A percentile compares a stretch with the other conserved stretches of the same genome.
These are phyloP conservation scores for Chloris gayana DNA, from an alignment of 176 grass and related monocot genomes.

Conservation along the genomic window DNA sequence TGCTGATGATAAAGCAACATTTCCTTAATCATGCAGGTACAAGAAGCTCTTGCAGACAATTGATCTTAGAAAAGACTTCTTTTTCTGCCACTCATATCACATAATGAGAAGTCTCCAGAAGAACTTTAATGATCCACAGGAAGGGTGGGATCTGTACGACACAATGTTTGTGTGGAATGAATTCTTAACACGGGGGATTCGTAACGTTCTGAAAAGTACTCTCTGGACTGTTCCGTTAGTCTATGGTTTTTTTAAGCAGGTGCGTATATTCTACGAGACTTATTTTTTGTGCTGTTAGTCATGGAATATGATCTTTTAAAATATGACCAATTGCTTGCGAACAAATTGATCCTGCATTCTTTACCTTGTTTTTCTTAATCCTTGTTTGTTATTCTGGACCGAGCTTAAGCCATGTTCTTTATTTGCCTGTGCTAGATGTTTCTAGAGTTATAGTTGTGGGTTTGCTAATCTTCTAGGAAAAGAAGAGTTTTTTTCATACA, in stretches of 20 bases:
- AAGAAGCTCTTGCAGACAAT: conserved; percentile 87
- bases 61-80: conserved; percentile 98
- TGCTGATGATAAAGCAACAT: conserved; percentile 33
- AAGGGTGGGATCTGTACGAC: conserved; percentile 67
- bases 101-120: conserved; percentile 93
- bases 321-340: conserved; percentile 27
- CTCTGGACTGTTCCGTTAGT: conserved; percentile 89
- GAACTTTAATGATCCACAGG: conserved; percentile 65
- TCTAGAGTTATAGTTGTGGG: background rate
- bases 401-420: background rate
- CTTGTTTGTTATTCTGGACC: background rate
- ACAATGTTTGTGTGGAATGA: conserved; percentile 99
- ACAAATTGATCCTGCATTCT: background rate
- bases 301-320: background rate
- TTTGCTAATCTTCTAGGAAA: background rate
- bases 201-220: conserved; percentile 56
- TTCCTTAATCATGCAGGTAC: conserved; percentile 64
- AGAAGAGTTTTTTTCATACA: background rate
- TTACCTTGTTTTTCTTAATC: background rate
- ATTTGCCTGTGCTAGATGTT: conserved; percentile 16
- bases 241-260: conserved; percentile 98
- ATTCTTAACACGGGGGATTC: conserved; percentile 73
- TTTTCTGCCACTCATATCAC: conserved; percentile 90
- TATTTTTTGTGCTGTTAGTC: conserved; percentile 26
- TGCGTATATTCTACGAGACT: conserved; percentile 33